Conservation (phyloP, 208 protist species). For the Phytomonas sp. region DNA sequence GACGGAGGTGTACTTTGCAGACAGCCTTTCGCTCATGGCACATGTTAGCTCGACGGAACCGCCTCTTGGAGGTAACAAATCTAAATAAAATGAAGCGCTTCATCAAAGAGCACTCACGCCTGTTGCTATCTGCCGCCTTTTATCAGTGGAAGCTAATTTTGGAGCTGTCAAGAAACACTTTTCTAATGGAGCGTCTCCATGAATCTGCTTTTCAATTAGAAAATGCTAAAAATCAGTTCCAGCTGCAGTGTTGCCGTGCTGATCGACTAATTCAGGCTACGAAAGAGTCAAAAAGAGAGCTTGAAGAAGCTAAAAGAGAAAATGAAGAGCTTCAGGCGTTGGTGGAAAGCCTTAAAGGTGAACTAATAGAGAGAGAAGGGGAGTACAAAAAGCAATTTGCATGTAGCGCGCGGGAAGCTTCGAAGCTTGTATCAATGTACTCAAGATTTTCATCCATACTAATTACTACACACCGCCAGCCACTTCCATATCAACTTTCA, state of each 20-base stretch:
- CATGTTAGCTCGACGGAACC: constrained; percentile 20
- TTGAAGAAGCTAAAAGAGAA: constrained; percentile 20
- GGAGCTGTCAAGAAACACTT: constrained; percentile 56
- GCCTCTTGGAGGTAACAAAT: constrained; percentile 26
- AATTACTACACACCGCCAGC: background rate
- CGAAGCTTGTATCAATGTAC: constrained; percentile 5
- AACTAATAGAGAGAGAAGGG: constrained; percentile 26
- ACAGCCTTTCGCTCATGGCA: constrained; percentile 59
- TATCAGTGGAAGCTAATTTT: constrained; percentile 60
- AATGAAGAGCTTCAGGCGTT: constrained; percentile 29
- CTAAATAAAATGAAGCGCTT: constrained; percentile 29
- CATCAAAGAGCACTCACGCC: constrained; percentile 15
- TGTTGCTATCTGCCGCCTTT: constrained; percentile 36
- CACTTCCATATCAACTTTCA: background rate
- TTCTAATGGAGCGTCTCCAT: constrained; percentile 78
- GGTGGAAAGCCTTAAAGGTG: constrained; percentile 36
- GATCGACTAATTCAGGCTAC: constrained; percentile 54
- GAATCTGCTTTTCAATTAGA: constrained; percentile 76
- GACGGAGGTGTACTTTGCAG: constrained; percentile 11
- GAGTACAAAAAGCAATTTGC: constrained; percentile 45
- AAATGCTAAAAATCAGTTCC: constrained; percentile 85
- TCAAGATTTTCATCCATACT: background rate
- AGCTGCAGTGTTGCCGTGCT: constrained; percentile 81
- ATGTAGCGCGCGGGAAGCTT: constrained; percentile 19
- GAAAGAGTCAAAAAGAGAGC: constrained; percentile 36